Conservation (phyloP, 2,329 filamentous ascomycete species). For the Fusarium sp. region DNA sequence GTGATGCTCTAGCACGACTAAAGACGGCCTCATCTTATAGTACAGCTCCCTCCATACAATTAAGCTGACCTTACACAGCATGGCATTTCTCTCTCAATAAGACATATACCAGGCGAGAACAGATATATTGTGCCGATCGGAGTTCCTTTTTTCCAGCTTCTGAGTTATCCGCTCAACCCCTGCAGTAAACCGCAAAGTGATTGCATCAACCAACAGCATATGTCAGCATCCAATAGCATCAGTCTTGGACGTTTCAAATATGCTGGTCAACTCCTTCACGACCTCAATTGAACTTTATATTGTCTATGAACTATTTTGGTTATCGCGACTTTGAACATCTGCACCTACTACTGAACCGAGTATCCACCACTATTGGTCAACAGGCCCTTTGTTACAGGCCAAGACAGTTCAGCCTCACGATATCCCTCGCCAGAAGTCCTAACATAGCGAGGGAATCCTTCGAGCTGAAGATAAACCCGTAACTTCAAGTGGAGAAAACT, state of each 20-base stretch:
- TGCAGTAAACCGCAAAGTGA: constrained; percentile 38
- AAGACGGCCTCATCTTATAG: background rate
- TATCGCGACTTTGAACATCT: background rate
- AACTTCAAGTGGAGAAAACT: background rate
- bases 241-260: constrained; percentile 12
- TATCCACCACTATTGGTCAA: background rate
- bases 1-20: background rate
- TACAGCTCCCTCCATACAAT: background rate
- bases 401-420: background rate
- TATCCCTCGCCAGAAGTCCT: background rate
- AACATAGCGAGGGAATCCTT: background rate
- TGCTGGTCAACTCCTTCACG: constrained; percentile 8
- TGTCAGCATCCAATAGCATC: constrained; percentile 54
- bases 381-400: background rate
- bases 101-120: background rate
- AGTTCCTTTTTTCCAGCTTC: background rate
- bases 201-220: constrained; percentile 38
- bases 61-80: background rate
- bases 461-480: background rate
- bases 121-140: background rate
- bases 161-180: constrained; percentile 7
- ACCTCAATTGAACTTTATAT: constrained; percentile 4
- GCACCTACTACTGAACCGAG: background rate
- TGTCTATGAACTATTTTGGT: constrained; percentile 5
- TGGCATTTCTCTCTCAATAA: background rate